Evolutionary conservation across 495 filamentous ascomycete species (phyloP), one percentile per base, ranked within the genome.

Genomic region (Mytilinidion resinicola): DNA sequence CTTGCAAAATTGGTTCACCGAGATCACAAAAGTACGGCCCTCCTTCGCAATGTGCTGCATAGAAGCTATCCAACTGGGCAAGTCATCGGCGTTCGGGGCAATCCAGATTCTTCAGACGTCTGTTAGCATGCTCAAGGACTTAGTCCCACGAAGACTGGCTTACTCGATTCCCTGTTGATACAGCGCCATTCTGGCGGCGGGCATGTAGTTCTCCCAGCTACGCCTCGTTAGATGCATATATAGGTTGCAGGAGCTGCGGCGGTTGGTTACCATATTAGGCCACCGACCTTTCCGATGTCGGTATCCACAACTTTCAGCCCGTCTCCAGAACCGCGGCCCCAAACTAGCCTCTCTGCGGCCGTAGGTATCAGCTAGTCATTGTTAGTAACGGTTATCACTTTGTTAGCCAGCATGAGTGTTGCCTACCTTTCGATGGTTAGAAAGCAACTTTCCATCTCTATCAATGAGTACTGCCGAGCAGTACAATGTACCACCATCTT

Each of bases 121-220:
- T 37, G 54, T 62, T 46, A 52, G 62, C 15, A 47, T 20, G 33
- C 10, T 37, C 38, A 34, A 1, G 14, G 55, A 36, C 25, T 30
- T 30, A 30, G 25, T 6, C 25, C 3, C 25, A 6, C 25, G 25
- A 30, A 30, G 25, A 30, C 6, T 30, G 25, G 38, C 67, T 47
- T 62, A 76, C 73, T 76, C 72, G 51, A 76, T 59, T 1, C 72
- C 72, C 60, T 72, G 72, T 43, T 76, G 73, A 60, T 74, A 76
- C 10, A 76, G 60, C 7, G 72, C 70, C 61, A 76, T 59, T 12
- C 73, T 63, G 11, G 73, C 72, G 9, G 71, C 72, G 4, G 73
- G 73, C 73, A 76, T 76, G 43, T 76, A 76, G 51, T 76, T 76
- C 58, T 74, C 73, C 73, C 73, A 76, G 53, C 72, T 74, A 42